These are phyloP conservation scores for Debaryomycetaceae sp. DNA, from an alignment of 1,139 yeast genomes.

Conservation along the genomic window DNA sequence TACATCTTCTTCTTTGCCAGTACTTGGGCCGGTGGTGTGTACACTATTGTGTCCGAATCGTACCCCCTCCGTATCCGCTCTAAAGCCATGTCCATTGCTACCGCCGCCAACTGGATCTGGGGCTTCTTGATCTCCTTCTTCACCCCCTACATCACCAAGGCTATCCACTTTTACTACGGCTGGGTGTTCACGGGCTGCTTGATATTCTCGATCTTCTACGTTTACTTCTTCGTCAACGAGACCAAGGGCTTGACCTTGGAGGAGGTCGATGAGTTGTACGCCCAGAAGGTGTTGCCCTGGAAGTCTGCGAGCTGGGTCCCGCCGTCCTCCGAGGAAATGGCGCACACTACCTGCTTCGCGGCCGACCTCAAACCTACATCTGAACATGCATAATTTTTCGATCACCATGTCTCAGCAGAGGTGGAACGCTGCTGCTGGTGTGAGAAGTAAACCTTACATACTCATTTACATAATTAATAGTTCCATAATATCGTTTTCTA, in stretches of 20 bases:
- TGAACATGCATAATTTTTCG: constrained; percentile 9
- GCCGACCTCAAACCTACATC: constrained; percentile 16
- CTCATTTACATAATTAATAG: no score
- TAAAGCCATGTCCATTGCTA: constrained; percentile 67
- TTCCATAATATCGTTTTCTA: no score
- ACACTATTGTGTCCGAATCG: constrained; percentile 68
- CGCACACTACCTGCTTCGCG: constrained; percentile 18
- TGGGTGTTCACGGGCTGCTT: constrained; percentile 67
- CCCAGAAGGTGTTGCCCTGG: constrained; percentile 35
- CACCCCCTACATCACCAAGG: constrained; percentile 56
- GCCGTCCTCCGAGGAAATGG: constrained; percentile 20
- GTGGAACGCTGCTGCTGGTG: no score
- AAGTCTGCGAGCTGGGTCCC: constrained; percentile 37
- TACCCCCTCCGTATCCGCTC: constrained; percentile 74
- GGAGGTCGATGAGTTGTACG: constrained; percentile 59
- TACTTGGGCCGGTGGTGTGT: constrained; percentile 82
- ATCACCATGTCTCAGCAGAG: no score
- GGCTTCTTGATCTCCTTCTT: constrained; percentile 70
- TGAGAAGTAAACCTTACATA: no score
- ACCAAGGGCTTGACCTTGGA: constrained; percentile 69
- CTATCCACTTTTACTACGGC: constrained; percentile 52
- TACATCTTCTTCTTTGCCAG: constrained; percentile 78
- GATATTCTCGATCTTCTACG: constrained; percentile 47
- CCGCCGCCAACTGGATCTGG: constrained; percentile 70
- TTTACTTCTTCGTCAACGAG: constrained; percentile 58